These are phyloP conservation scores for Pseudogymnoascus sp. DNA, from an alignment of 2,329 filamentous ascomycete species.

Conservation along the genomic window DNA sequence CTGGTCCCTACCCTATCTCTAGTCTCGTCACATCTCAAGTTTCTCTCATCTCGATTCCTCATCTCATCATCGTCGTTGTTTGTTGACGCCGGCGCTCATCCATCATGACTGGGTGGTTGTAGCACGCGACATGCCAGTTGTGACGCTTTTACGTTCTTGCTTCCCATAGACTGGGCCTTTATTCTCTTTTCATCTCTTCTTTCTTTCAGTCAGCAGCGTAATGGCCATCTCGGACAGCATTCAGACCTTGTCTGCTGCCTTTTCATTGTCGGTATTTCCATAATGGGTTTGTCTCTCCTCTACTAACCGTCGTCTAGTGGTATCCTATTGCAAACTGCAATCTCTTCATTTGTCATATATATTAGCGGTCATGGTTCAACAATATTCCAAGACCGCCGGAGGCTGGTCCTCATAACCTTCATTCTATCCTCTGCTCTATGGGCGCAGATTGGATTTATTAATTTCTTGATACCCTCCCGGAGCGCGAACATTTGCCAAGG, in stretches of 20 bases:
- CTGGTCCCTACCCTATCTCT: not conserved
- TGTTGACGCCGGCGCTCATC: slow-evolving; percentile 18
- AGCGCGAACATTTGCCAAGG: slow-evolving; percentile 23
- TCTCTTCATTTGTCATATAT: slow-evolving; percentile 26
- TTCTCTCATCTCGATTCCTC: not conserved
- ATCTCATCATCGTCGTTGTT: slow-evolving; percentile 18
- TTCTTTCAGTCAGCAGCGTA: slow-evolving; percentile 16
- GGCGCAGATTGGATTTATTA: slow-evolving; percentile 27
- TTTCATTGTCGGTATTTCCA: slow-evolving; percentile 27
- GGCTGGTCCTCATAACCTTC: slow-evolving; percentile 33
- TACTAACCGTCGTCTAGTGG: slow-evolving; percentile 25
- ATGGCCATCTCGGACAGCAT: slow-evolving; percentile 27
- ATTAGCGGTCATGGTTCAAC: slow-evolving; percentile 26
- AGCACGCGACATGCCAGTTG: slow-evolving; percentile 18
- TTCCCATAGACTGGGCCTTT: slow-evolving; percentile 29
- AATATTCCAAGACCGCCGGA: slow-evolving; percentile 30
- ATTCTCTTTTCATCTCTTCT: slow-evolving; percentile 20
- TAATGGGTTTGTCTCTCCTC: not conserved
- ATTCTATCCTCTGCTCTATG: slow-evolving; percentile 27
- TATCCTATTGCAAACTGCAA: slow-evolving; percentile 27
- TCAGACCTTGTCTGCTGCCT: slow-evolving; percentile 29
- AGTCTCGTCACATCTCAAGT: slow-evolving; percentile 1
- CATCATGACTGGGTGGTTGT: slow-evolving; percentile 21
- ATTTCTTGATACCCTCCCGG: slow-evolving; percentile 22
- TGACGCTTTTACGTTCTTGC: slow-evolving; percentile 14